Evolutionary conservation across 805 yeast genomes (phyloP), one percentile per base, ranked within the genome.

Genomic region (Schwanniomyces sp.): DNA sequence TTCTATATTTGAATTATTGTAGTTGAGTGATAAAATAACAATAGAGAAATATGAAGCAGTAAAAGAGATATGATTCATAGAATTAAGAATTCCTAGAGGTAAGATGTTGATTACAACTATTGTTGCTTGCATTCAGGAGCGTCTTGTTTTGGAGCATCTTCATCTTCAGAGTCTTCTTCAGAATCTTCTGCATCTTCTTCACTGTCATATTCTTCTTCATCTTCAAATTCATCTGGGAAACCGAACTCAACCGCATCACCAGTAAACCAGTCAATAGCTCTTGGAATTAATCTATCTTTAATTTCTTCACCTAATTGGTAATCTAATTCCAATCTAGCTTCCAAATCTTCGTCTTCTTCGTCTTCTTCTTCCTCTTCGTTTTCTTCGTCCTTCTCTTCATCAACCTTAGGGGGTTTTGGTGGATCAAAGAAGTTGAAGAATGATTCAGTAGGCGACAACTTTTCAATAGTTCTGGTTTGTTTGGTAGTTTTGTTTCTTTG

Each of bases 221-320:
- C 90, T 11, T 80, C 82, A 18, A 75, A 80, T 36, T 72, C 85
- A 14, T 78, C 88, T 29, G 79, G 79, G 51, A 71, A 75, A 42
- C 67, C 76, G 63, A 80, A 88, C 48, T 88, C 96, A 49, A 92
- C 79, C 21, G 99, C 99, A 55, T 90, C 90, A 41, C 99, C 99
- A 8, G 99, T 92, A 69, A 91, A 94, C 98, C 99, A 94, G 67
- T 92, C 98, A 60, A 94, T 81, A 44, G 98, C 98, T 64, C 97
- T 84, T 52, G 98, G 97, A 52, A 94, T 85, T 64, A 94, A 80
- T 69, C 94, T 88, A 69, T 94, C 98, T 76, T 94, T 94, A 66
- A 94, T 82, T 62, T 91, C 91, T 71, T 94, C 99, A 52, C 98
- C 99, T 53, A 94, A 78, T 63, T 91, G 94, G 74, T 94, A 94